These are phyloP conservation scores for Erucastrum elatum DNA, from an alignment of 345 rosid genomes.

Conservation along the genomic window DNA sequence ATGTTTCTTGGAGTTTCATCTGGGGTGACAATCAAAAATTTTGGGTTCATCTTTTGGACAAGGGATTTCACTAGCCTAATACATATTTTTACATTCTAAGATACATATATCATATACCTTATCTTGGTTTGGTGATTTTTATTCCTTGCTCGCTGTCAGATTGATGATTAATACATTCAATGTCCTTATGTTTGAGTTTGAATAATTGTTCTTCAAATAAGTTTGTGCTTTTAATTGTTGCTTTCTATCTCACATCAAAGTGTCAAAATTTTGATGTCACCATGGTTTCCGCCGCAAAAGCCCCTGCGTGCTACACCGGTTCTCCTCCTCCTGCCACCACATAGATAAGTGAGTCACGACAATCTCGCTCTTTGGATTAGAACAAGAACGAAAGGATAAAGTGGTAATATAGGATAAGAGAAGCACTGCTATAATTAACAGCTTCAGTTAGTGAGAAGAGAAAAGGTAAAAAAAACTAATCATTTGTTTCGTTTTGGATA, in stretches of 20 bases:
- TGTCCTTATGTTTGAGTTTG: not conserved
- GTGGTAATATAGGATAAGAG: not conserved
- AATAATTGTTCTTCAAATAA: not conserved
- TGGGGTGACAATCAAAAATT: too few species aligned
- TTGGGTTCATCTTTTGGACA: too few species aligned
- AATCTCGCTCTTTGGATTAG: not conserved
- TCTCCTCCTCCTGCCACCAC: not conserved
- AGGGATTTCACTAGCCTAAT: too few species aligned
- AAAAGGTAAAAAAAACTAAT: too few species aligned
- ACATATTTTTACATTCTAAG: too few species aligned
- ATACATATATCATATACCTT: too few species aligned
- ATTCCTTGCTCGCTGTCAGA: not conserved
- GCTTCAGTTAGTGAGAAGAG: too few species aligned
- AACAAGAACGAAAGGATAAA: not conserved
- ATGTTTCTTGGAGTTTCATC: too few species aligned
- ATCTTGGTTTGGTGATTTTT: too few species aligned
- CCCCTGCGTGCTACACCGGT: not conserved
- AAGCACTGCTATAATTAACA: too few species aligned
- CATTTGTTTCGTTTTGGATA: too few species aligned
- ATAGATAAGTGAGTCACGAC: not conserved
- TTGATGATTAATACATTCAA: not conserved
- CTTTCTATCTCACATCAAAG: not conserved
- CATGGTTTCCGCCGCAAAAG: not conserved
- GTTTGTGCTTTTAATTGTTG: not conserved
- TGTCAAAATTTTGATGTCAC: not conserved